Percentiles rank a stretch among this genome's conserved stretches.
Evolutionary conservation across 495 filamentous ascomycete species (phyloP).

Genomic region (Venustampulla echinocandica): DNA sequence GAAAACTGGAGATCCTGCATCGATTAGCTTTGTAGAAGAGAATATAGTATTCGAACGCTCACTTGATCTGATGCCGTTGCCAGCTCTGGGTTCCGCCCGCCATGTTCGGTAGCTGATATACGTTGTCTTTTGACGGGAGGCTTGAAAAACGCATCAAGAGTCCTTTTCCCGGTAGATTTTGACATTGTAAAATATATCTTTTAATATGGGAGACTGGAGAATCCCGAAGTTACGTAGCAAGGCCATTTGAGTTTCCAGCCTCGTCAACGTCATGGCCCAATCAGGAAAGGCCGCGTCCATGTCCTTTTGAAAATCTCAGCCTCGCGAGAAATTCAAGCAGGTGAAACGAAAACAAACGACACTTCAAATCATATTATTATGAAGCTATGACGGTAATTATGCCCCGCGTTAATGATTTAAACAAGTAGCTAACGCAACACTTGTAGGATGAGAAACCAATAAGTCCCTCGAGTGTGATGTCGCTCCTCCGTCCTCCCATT

Average conservation of each 20-base stretch:
- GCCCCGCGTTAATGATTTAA: background rate
- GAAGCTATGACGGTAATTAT: conserved; percentile 15
- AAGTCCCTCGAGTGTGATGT: conserved; percentile 12
- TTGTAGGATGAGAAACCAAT: conserved; percentile 7
- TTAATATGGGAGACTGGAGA: too few relatives aligned
- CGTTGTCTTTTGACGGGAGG: conserved; percentile 32
- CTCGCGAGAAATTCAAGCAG: conserved; percentile 8
- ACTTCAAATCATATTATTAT: conserved; percentile 7
- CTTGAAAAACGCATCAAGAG: conserved; percentile 44
- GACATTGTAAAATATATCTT: conserved; percentile 9
- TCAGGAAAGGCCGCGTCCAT: background rate
- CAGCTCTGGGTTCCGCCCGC: background rate
- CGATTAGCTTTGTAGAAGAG: conserved; percentile 1
- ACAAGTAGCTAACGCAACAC: background rate
- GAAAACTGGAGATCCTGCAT: conserved; percentile 20
- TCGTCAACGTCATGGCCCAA: conserved; percentile 1
- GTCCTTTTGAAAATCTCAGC: conserved; percentile 4
- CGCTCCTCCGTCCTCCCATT: conserved; percentile 64
- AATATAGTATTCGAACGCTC: background rate
- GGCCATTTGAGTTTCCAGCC: background rate
- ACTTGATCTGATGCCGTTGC: background rate
- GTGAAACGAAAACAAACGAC: background rate
- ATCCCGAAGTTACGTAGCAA: too few relatives aligned
- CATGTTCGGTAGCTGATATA: conserved; percentile 1
- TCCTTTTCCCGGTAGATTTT: conserved; percentile 34